Base-by-base conservation (phyloP, 257 asterid species). In the Eustoma russellianum region DNA sequence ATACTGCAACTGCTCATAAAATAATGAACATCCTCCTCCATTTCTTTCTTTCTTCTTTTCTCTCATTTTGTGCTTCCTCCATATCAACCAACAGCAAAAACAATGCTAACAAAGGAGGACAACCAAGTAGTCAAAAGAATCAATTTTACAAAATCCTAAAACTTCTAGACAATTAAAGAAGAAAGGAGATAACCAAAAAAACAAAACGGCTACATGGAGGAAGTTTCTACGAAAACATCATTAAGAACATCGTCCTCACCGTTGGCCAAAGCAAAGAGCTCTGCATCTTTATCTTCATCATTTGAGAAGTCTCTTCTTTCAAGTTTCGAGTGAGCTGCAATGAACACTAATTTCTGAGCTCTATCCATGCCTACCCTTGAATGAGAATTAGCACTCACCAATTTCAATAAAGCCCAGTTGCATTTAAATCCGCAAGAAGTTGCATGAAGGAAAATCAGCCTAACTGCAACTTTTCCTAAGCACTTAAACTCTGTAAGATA, bases 201-300 rank as follows among this genome's bases (percentile, higher is more conserved):
- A 30, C n/a, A 35, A 5, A 47, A 35, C 4, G 75, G 75, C 75
- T 85, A 92, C 94, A 78, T 88, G 65, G 93, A 75, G 77, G 97
- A 81, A 54, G 97, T 80, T 82, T 85, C 98, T 74, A 87, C 93
- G 73, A 77, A 83, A 76, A 85, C 95, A 69, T 92, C 97, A 77
- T 87, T 87, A 63, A 92, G 93, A 86, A 83, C 90, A 74, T 92
- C 95, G 50, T 92, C 97, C 86, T 85, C 99, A 69, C 98, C 92
- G 46, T 88, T 92, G 57, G 79, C 89, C 75, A 88, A 46, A 58
- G 79, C 76, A 50, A 83, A 92, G 64, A 85, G 74, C 68, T 79
- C 93, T 0, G 76, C 76, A 38, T 88, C 95, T 71, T 79, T 79
- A n/a, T 88, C n/a, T n/a, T n/a, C 93, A 6, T 78, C 91, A 17